Evolutionary conservation across 148 eudicot genomes (phyloP).

Genomic region (Diospyros lotus): DNA sequence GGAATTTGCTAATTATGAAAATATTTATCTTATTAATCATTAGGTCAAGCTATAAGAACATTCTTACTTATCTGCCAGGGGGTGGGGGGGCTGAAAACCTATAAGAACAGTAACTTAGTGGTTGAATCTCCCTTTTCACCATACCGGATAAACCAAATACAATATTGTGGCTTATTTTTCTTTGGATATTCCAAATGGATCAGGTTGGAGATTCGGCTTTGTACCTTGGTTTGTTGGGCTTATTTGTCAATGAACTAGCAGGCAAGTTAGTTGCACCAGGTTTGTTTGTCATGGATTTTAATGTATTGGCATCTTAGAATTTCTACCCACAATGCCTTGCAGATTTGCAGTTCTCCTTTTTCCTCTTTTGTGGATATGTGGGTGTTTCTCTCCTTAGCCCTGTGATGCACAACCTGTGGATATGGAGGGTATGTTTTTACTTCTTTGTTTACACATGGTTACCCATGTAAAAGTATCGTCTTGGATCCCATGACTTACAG

Average conservation of each 20-base stretch:
- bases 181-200: slow-evolving; percentile 10
- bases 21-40: not conserved
- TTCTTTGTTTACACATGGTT: not conserved
- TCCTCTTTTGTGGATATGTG: slow-evolving; percentile 81
- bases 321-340: slow-evolving; percentile 23
- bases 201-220: slow-evolving; percentile 95
- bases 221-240: slow-evolving; percentile 63
- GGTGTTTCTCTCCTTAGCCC: slow-evolving; percentile 95
- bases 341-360: slow-evolving; percentile 93
- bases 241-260: slow-evolving; percentile 79
- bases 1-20: not conserved
- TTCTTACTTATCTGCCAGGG: too few species aligned
- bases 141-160: not conserved
- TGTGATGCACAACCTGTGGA: slow-evolving; percentile 96
- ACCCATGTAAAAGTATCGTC: not conserved
- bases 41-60: not conserved
- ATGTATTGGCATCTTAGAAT: slow-evolving; percentile 14
- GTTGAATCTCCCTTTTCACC: not conserved
- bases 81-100: too few species aligned
- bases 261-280: slow-evolving; percentile 38
- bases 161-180: not conserved
- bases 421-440: slow-evolving; percentile 82
- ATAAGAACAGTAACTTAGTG: not conserved
- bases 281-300: not conserved
- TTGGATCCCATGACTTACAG: slow-evolving; percentile 15